These are phyloP conservation scores for Haplosporangium gracile DNA, from an alignment of 192 early-diverging fungal genomes.

Conservation along the genomic window DNA sequence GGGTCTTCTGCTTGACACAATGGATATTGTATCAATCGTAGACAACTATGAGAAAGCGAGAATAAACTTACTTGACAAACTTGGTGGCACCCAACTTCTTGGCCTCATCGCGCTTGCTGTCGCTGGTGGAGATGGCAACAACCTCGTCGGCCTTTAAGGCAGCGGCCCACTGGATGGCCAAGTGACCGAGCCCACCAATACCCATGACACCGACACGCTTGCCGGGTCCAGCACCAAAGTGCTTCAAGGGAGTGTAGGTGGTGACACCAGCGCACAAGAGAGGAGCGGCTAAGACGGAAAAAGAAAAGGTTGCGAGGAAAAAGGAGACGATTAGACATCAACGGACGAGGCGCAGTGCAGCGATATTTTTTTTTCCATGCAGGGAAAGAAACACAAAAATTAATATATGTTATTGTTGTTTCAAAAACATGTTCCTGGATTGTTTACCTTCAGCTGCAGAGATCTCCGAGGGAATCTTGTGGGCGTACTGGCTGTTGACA, in stretches of 20 bases:
- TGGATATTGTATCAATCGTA: background rate
- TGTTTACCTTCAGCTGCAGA: constrained; percentile 63
- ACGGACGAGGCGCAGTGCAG: background rate
- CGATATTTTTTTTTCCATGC: background rate
- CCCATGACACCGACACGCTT: constrained; percentile 73
- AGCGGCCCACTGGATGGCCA: constrained; percentile 76
- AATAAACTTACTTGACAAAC: constrained; percentile 55
- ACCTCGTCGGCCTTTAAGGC: constrained; percentile 68
- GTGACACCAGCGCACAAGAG: constrained; percentile 90
- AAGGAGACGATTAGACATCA: background rate
- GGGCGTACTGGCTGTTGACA: constrained; percentile 71
- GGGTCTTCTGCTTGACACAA: background rate
- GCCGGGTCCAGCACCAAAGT: constrained; percentile 59
- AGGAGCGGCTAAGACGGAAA: constrained; percentile 68
- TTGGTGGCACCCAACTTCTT: constrained; percentile 70
- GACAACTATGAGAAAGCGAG: background rate
- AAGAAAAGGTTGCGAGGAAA: background rate
- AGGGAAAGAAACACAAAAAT: background rate
- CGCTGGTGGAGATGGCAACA: constrained; percentile 67
- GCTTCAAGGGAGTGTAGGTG: constrained; percentile 72
- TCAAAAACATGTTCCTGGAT: constrained; percentile 25
- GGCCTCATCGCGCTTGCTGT: constrained; percentile 69
- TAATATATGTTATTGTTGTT: no score
- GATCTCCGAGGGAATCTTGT: constrained; percentile 72
- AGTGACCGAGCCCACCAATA: constrained; percentile 79